Evolutionary conservation across 2,329 filamentous ascomycete genomes (phyloP), one percentile per base, ranked within the genome.

Genomic region (Diaporthe australafricana): DNA sequence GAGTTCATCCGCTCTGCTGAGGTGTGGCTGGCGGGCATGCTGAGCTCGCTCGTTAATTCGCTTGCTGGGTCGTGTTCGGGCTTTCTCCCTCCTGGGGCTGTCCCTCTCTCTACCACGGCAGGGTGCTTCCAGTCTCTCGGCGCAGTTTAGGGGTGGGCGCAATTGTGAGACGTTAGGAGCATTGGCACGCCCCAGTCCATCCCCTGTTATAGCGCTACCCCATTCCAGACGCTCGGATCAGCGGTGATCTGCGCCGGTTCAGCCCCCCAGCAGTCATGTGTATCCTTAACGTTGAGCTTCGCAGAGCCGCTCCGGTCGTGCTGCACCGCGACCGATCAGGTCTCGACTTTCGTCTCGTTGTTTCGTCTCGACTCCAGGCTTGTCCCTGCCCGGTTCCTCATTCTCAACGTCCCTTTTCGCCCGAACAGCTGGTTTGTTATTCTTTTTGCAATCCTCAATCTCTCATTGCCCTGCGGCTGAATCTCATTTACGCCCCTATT

Each of bases 371-470:
- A 12, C 20, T 68, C 35, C 45, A 68, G 25, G 47, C 48, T 67
- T 66, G 40, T 67, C 40, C 30, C 57, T 57, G 40, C 12, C 65
- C 17, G 30, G 16, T n/a, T 48, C 25, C 32, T 47, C 35, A 22
- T 38, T 45, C 53, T 42, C 47, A 30, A 69, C 67, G 20, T 71
- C 55, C 32, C 9, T 42, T 56, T 68, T 68, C 72, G 47, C 40
- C 60, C 50, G 47, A 56, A 57, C 55, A 68, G 50, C 69, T 63
- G 69, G 72, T 70, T 73, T 63, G 63, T 66, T 60, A 69, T 68
- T 73, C 69, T 16, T 38, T 73, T 35, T 20, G 62, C 16, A 35
- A 9, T 63, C 22, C 27, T 60, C 32, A 32, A 22, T 30, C 53
- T 52, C 40, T n/a, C 11, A 40, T 42, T 17, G 27, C 30, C 5